Conservation (phyloP, 352 stramenopile species). For the Pythium utonaiense region DNA sequence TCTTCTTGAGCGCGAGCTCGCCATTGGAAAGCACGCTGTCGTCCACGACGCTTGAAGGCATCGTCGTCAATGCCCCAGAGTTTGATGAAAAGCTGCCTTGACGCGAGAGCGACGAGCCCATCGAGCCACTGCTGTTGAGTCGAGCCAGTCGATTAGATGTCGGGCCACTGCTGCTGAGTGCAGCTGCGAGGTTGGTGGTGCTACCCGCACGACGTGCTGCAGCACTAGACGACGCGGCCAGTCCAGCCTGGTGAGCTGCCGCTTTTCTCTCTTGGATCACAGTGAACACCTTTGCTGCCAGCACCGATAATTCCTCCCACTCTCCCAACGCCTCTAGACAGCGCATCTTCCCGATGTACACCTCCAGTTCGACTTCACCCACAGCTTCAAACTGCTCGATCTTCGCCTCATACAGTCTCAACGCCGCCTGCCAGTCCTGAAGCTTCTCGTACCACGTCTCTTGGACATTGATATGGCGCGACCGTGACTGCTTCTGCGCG, state of each 20-base stretch:
- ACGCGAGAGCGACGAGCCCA: constrained; percentile 18
- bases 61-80: not conserved
- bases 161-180: not conserved
- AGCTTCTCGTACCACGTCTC: constrained; percentile 99
- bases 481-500: constrained; percentile 70
- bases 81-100: constrained; percentile 23
- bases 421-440: constrained; percentile 94
- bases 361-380: constrained; percentile 77
- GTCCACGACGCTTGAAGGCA: not conserved
- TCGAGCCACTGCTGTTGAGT: constrained; percentile 7
- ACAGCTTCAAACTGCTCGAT: constrained; percentile 24
- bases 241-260: not conserved
- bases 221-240: not conserved
- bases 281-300: constrained; percentile 34
- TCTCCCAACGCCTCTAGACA: constrained; percentile 97
- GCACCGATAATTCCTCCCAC: constrained; percentile 66
- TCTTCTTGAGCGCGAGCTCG: constrained; percentile 49
- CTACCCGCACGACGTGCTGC: constrained; percentile 10
- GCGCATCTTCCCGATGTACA: constrained; percentile 97
- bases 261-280: constrained; percentile 19
- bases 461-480: constrained; percentile 86
- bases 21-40: constrained; percentile 26
- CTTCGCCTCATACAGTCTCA: constrained; percentile 96
- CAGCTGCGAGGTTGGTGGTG: not conserved
- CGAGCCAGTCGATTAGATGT: not conserved